These are phyloP conservation scores for Amphibolis antarctica DNA, from an alignment of 106 monocot species.

Conservation along the genomic window DNA sequence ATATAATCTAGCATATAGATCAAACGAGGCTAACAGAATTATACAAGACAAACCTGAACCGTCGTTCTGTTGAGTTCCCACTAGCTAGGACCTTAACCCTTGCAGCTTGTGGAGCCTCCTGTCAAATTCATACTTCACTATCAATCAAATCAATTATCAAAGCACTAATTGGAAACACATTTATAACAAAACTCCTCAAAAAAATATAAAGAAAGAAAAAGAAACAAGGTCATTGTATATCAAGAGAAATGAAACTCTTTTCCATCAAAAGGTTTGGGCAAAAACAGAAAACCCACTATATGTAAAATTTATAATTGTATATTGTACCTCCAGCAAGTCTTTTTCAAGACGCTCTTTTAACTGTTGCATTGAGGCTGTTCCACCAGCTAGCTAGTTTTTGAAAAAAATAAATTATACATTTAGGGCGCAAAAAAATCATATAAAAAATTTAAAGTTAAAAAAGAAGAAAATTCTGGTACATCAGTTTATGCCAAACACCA, in stretches of 20 bases:
- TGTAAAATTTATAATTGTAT: slow-evolving; percentile 1
- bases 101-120: slow-evolving; percentile 82
- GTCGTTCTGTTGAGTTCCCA: slow-evolving; percentile 80
- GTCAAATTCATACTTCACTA: slow-evolving; percentile 3
- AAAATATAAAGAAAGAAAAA: neutral
- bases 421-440: neutral
- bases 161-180: neutral
- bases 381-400: slow-evolving; percentile 79
- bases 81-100: slow-evolving; percentile 91
- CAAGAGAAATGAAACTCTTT: no score
- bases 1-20: no score
- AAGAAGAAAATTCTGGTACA: neutral
- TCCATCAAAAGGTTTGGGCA: no score
- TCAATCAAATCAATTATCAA: neutral
- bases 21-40: neutral
- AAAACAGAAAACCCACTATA: neutral
- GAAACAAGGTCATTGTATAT: neutral
- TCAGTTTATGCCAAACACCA: no score
- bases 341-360: slow-evolving; percentile 94
- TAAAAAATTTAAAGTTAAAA: neutral
- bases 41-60: slow-evolving; percentile 44
- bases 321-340: slow-evolving; percentile 78
- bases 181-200: neutral
- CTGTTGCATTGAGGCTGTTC: slow-evolving; percentile 96
- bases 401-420: neutral